Conservation (phyloP, 2,329 filamentous ascomycete genomes). For the Aspergillus intermedius region DNA sequence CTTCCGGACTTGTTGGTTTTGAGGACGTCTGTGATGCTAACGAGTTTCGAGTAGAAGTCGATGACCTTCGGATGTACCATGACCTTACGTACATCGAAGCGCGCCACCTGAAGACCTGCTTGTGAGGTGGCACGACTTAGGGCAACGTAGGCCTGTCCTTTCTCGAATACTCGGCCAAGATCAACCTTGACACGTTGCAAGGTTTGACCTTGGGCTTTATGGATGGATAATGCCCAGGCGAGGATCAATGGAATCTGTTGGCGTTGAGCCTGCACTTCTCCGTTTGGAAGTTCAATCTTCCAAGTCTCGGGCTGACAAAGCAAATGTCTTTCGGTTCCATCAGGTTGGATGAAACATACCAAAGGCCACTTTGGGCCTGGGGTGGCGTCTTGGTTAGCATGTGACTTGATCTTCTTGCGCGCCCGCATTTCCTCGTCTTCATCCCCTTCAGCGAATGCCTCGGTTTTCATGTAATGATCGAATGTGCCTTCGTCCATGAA, state of each 20-base stretch:
- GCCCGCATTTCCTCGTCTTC: constrained; percentile 40
- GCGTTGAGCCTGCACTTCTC: constrained; percentile 84
- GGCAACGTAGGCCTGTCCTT: constrained; percentile 95
- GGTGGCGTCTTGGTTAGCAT: constrained; percentile 44
- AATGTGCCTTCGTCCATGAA: constrained; percentile 69
- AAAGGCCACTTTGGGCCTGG: constrained; percentile 64
- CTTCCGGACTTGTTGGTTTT: constrained; percentile 19
- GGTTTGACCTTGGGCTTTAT: constrained; percentile 96
- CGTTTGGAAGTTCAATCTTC: constrained; percentile 96
- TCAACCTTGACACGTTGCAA: constrained; percentile 92
- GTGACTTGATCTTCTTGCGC: constrained; percentile 52
- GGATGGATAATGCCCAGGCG: constrained; percentile 94
- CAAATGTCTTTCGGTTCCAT: constrained; percentile 68
- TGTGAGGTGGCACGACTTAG: constrained; percentile 87
- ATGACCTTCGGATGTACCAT: constrained; percentile 88
- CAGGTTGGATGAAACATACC: constrained; percentile 73
- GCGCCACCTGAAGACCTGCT: constrained; percentile 75
- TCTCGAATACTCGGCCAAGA: constrained; percentile 86
- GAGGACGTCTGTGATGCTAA: constrained; percentile 57
- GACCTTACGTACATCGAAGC: constrained; percentile 85
- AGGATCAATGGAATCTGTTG: constrained; percentile 80
- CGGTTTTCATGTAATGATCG: constrained; percentile 51
- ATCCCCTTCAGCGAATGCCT: constrained; percentile 49
- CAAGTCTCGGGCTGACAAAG: constrained; percentile 83
- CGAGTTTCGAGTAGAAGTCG: constrained; percentile 76